Conservation (phyloP, 352 stramenopile genomes). For the Aphanomyces invadans region DNA sequence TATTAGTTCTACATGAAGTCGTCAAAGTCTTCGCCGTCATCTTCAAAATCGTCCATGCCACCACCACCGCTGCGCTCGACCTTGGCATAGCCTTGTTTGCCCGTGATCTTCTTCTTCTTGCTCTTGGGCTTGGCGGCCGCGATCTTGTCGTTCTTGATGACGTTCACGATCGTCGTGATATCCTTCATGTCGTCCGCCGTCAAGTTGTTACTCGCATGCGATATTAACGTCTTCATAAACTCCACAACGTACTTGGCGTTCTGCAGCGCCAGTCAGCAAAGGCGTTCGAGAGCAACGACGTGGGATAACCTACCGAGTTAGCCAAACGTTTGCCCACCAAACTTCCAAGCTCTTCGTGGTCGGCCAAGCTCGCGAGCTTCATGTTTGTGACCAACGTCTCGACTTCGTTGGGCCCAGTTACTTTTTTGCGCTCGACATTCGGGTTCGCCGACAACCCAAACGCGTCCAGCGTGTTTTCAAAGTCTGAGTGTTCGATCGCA, state of each 20-base stretch:
- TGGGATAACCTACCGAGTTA: slow-evolving; percentile 28
- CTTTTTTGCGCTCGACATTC: slow-evolving; percentile 28
- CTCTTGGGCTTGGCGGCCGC: slow-evolving; percentile 64
- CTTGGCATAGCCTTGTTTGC: slow-evolving; percentile 75
- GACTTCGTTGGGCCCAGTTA: slow-evolving; percentile 32
- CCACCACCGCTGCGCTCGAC: slow-evolving; percentile 47
- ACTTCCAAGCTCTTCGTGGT: slow-evolving; percentile 67
- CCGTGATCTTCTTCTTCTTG: slow-evolving; percentile 80
- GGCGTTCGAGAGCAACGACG: too few relatives aligned
- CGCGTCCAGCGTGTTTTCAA: slow-evolving; percentile 66
- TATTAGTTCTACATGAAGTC: slow-evolving; percentile 67
- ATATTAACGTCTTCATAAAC: slow-evolving; percentile 75
- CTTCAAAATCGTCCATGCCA: slow-evolving; percentile 39
- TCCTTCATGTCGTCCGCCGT: slow-evolving; percentile 83
- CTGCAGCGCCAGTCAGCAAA: too few relatives aligned
- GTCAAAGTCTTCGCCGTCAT: slow-evolving; percentile 67
- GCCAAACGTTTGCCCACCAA: slow-evolving; percentile 46
- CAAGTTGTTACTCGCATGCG: slow-evolving; percentile 58
- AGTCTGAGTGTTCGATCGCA: slow-evolving; percentile 60
- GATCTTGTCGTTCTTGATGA: slow-evolving; percentile 85
- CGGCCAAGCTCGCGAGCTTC: slow-evolving; percentile 58
- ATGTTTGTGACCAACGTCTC: slow-evolving; percentile 46
- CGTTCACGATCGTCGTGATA: slow-evolving; percentile 78
- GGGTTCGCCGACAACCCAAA: slow-evolving; percentile 44
- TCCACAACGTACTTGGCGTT: slow-evolving; percentile 73